Percentiles rank a stretch among this genome's conserved stretches.
These are phyloP conservation scores for Trametes coccinea DNA, from an alignment of 768 basidiomycete species.

Conservation along the genomic window DNA sequence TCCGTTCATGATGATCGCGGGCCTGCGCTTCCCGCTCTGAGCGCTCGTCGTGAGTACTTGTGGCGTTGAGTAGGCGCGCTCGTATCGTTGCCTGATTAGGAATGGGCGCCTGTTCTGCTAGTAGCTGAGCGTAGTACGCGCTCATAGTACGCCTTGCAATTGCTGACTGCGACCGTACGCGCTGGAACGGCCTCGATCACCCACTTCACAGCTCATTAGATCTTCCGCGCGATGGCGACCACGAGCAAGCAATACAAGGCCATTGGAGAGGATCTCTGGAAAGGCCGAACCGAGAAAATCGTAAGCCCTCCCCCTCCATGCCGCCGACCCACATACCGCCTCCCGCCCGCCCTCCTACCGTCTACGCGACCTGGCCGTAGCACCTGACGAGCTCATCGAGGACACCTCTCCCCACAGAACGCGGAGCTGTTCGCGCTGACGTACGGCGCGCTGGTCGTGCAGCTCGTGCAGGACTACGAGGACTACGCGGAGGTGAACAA, in stretches of 20 bases:
- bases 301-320: constrained; percentile 46
- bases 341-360: neutral
- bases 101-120: constrained; percentile 4
- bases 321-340: neutral
- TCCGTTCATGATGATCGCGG: too few relatives aligned
- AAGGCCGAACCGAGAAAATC: constrained; percentile 90
- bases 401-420: constrained; percentile 57
- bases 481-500: constrained; percentile 95
- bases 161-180: neutral
- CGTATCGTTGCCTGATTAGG: neutral
- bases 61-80: too few relatives aligned
- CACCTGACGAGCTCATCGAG: constrained; percentile 14
- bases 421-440: constrained; percentile 96
- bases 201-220: neutral
- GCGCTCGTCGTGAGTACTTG: too few relatives aligned
- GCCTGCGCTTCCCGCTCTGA: too few relatives aligned
- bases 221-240: constrained; percentile 54
- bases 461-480: constrained; percentile 98
- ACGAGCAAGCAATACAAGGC: constrained; percentile 83
- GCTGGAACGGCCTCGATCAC: constrained; percentile 1
- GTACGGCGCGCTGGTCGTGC: constrained; percentile 96
- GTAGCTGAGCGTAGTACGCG: neutral
- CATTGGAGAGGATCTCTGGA: constrained; percentile 96
- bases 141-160: neutral
- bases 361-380: neutral